These are phyloP conservation scores for Liriodendron chinense DNA, from an alignment of 164 flowering plant species.

Conservation along the genomic window DNA sequence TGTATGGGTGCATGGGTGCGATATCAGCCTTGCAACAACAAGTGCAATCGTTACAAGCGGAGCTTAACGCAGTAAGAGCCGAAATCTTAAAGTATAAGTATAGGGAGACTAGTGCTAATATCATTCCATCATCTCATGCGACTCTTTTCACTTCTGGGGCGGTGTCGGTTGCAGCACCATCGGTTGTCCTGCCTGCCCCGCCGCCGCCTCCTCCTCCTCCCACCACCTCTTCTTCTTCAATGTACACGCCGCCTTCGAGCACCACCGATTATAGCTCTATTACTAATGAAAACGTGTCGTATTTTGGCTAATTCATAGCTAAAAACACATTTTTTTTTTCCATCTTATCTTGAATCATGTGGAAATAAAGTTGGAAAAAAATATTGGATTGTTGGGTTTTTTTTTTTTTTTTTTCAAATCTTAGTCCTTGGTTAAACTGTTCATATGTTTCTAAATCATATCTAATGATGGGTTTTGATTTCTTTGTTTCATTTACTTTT, in stretches of 20 bases:
- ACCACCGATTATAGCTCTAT: conserved; percentile 48
- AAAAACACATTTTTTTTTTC: conserved; percentile 10
- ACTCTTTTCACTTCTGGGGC: conserved; percentile 37
- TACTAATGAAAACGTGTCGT: conserved; percentile 56
- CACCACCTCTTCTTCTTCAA: conserved; percentile 37
- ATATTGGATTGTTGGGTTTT: conserved; percentile 3
- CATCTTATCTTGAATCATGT: conserved; percentile 6
- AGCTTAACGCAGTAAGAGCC: conserved; percentile 66
- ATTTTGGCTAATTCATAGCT: conserved; percentile 38
- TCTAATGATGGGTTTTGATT: conserved; percentile 3
- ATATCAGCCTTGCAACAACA: conserved; percentile 85
- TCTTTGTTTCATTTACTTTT: background rate
- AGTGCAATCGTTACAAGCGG: conserved; percentile 71
- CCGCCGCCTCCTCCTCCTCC: conserved; percentile 26
- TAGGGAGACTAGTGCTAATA: conserved; percentile 43
- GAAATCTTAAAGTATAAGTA: conserved; percentile 71
- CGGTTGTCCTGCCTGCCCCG: conserved; percentile 30
- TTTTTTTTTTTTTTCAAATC: background rate
- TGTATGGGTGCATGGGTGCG: conserved; percentile 96
- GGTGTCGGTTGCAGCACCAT: conserved; percentile 42
- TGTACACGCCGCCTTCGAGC: conserved; percentile 35
- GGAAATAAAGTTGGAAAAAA: conserved; percentile 14
- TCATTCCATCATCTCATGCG: conserved; percentile 33
- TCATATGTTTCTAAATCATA: background rate
- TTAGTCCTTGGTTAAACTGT: conserved; percentile 1